Percentiles rank a stretch among this genome's conserved stretches.
These are phyloP conservation scores for Claviceps monticola DNA, from an alignment of 2,329 filamentous ascomycete species.

Conservation along the genomic window DNA sequence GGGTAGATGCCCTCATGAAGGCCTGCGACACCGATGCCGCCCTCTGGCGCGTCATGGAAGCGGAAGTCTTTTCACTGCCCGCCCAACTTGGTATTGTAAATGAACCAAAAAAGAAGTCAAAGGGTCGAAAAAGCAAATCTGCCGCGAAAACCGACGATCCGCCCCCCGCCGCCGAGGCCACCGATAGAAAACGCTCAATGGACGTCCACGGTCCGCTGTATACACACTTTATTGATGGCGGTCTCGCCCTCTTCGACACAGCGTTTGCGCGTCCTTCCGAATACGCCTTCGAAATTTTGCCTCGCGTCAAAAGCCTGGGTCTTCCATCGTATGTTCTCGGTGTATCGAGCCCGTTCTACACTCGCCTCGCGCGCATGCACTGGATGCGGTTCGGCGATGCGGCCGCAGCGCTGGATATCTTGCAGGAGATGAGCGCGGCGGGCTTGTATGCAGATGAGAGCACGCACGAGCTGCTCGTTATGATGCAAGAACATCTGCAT, in stretches of 20 bases:
- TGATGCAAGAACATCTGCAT: slow-evolving; percentile 20
- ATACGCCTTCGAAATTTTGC: slow-evolving; percentile 46
- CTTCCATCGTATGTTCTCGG: slow-evolving; percentile 59
- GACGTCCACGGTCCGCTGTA: slow-evolving; percentile 51
- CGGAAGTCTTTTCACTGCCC: slow-evolving; percentile 51
- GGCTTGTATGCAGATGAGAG: slow-evolving; percentile 42
- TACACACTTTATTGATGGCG: slow-evolving; percentile 44
- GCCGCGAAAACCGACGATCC: not conserved
- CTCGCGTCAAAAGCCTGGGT: slow-evolving; percentile 53
- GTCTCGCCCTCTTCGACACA: slow-evolving; percentile 40
- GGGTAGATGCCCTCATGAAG: slow-evolving; percentile 41
- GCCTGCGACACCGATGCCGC: slow-evolving; percentile 44
- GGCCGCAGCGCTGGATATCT: slow-evolving; percentile 35
- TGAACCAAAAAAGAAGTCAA: not conserved
- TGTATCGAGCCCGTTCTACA: slow-evolving; percentile 56
- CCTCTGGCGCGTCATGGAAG: slow-evolving; percentile 53
- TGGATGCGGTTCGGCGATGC: slow-evolving; percentile 50
- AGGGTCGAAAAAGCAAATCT: not conserved
- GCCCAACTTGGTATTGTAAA: slow-evolving; percentile 35
- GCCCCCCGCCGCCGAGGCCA: slow-evolving; percentile 1
- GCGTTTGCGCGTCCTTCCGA: slow-evolving; percentile 45
- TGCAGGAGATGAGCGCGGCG: slow-evolving; percentile 52
- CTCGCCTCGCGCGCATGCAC: slow-evolving; percentile 46
- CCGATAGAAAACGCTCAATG: slow-evolving; percentile 27
- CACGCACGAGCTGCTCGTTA: slow-evolving; percentile 13